These are phyloP conservation scores for Alliaria petiolata DNA, from an alignment of 345 rosid genomes.

Conservation along the genomic window DNA sequence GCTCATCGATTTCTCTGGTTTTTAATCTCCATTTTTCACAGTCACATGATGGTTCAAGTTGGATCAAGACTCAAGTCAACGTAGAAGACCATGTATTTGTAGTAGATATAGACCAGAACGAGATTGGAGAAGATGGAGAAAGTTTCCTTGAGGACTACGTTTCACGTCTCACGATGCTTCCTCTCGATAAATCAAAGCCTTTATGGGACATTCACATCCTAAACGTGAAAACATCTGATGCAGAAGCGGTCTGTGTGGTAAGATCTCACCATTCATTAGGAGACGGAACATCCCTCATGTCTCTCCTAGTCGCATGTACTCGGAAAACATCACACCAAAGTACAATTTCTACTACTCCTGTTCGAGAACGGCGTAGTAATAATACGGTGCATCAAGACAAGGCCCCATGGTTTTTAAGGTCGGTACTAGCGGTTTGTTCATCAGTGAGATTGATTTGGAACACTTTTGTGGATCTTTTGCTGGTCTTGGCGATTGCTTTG, in stretches of 20 bases:
- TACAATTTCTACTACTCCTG: conserved; percentile 37
- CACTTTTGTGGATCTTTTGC: conserved; percentile 38
- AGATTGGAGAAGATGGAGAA: conserved; percentile 33
- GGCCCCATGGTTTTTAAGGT: conserved; percentile 34
- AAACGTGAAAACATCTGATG: conserved; percentile 55
- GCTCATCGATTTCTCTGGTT: too few relatives aligned
- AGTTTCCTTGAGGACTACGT: conserved; percentile 54
- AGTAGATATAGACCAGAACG: conserved; percentile 33
- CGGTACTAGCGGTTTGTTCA: conserved; percentile 18
- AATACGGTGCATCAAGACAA: not conserved
- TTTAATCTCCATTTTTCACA: conserved; percentile 10
- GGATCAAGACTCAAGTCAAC: conserved; percentile 47
- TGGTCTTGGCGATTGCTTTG: conserved; percentile 30
- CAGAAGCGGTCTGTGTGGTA: conserved; percentile 43
- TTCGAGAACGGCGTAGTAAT: conserved; percentile 27
- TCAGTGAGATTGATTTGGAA: conserved; percentile 40
- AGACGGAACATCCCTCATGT: conserved; percentile 54
- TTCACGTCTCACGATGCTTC: conserved; percentile 45
- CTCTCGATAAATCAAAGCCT: conserved; percentile 52
- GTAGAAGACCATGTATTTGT: conserved; percentile 50
- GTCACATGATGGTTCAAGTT: conserved; percentile 34
- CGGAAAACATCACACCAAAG: conserved; percentile 41
- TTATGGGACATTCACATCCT: conserved; percentile 78
- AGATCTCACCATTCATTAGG: conserved; percentile 58
- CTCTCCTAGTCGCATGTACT: conserved; percentile 46